Evolutionary conservation across 2,329 filamentous ascomycete genomes (phyloP).

Genomic region (Aspergillus sp.): DNA sequence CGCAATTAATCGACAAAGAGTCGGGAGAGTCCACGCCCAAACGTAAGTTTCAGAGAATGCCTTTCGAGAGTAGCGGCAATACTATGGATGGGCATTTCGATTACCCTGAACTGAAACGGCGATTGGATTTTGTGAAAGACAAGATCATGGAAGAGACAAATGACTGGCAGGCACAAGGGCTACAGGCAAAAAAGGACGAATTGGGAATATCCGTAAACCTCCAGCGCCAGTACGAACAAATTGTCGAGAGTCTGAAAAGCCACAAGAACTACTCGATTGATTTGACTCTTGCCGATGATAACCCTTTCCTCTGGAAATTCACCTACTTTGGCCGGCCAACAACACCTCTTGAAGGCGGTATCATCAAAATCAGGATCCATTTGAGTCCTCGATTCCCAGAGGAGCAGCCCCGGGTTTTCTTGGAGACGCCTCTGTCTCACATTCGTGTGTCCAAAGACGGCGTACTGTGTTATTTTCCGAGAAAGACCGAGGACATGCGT

Average conservation of each 20-base stretch:
- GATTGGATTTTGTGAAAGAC: conserved; percentile 67
- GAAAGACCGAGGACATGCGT: conserved; percentile 71
- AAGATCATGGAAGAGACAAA: conserved; percentile 70
- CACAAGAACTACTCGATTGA: conserved; percentile 70
- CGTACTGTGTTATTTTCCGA: conserved; percentile 77
- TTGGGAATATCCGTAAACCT: conserved; percentile 77
- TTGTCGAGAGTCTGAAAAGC: conserved; percentile 71
- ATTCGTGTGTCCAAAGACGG: conserved; percentile 80
- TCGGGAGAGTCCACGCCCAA: conserved; percentile 55
- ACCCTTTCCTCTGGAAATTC: conserved; percentile 85
- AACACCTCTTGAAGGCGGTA: conserved; percentile 88
- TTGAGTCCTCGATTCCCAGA: conserved; percentile 85
- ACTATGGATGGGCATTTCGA: conserved; percentile 84
- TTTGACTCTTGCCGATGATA: conserved; percentile 72
- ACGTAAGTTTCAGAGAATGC: conserved; percentile 72
- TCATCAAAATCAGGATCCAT: conserved; percentile 76
- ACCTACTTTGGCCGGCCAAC: conserved; percentile 90
- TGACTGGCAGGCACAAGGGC: conserved; percentile 70
- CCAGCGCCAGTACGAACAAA: conserved; percentile 80
- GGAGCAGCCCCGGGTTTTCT: conserved; percentile 79
- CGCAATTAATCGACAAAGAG: conserved; percentile 61
- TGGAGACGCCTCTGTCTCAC: conserved; percentile 83
- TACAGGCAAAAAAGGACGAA: conserved; percentile 62
- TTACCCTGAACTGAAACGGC: conserved; percentile 70
- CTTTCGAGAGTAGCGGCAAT: conserved; percentile 78